Evolutionary conservation across 164 flowering plant species (phyloP).

Genomic region (Litsea cubeba): DNA sequence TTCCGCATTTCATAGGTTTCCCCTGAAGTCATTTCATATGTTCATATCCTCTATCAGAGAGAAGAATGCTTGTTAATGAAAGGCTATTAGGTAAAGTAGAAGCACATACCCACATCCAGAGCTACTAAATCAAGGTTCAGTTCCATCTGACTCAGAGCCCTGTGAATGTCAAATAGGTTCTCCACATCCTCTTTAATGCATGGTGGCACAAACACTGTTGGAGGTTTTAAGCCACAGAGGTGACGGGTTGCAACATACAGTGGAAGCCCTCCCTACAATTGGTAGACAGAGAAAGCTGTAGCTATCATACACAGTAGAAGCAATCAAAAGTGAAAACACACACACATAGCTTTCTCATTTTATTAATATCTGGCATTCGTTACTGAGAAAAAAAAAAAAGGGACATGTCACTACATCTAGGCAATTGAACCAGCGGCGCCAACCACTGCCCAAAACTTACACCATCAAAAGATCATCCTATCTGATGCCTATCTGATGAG

Average conservation of each 20-base stretch:
- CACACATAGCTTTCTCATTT: no score
- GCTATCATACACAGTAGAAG: no score
- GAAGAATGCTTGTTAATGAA: neutral
- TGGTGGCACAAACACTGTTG: constrained; percentile 89
- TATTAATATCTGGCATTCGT: no score
- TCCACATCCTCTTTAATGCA: constrained; percentile 87
- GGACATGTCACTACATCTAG: no score
- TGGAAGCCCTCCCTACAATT: constrained; percentile 88
- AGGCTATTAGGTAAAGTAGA: neutral
- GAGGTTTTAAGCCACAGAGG: constrained; percentile 82
- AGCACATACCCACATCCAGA: constrained; percentile 68
- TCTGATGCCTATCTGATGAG: no score
- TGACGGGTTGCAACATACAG: constrained; percentile 98
- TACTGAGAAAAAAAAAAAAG: no score
- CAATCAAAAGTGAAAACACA: neutral
- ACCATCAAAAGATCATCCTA: no score
- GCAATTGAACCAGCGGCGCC: no score
- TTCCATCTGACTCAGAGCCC: constrained; percentile 70
- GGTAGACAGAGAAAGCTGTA: neutral
- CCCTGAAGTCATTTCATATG: constrained; percentile 37
- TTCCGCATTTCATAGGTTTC: constrained; percentile 91
- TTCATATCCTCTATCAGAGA: neutral
- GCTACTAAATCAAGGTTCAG: constrained; percentile 79
- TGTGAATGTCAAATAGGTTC: constrained; percentile 77
- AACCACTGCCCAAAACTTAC: no score